Evolutionary conservation across 2,329 filamentous ascomycete species (phyloP).

Genomic region (Samsoniella hepiali): DNA sequence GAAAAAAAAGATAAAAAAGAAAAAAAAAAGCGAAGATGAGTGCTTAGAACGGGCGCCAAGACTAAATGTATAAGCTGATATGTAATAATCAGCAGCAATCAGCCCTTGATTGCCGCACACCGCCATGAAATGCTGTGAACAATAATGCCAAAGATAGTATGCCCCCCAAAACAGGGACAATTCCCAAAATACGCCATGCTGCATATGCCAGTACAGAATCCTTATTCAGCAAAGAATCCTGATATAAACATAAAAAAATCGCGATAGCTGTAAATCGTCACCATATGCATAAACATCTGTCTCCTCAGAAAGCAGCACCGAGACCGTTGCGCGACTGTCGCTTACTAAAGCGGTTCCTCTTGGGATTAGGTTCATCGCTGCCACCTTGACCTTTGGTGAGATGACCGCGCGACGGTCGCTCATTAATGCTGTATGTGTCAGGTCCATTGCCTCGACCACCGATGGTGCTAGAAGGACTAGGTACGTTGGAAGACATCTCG

Average conservation of each 20-base stretch:
- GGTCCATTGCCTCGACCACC: conserved; percentile 55
- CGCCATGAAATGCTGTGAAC: conserved; percentile 15
- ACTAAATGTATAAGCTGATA: conserved; percentile 14
- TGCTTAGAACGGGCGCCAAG: neutral
- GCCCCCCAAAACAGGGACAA: conserved; percentile 8
- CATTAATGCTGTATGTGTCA: conserved; percentile 47
- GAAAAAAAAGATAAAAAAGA: too few species aligned
- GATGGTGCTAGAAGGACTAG: conserved; percentile 73
- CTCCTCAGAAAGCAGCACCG: conserved; percentile 71
- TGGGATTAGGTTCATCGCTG: conserved; percentile 50
- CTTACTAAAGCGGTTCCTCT: conserved; percentile 77
- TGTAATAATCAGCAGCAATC: conserved; percentile 17
- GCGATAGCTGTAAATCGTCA: neutral
- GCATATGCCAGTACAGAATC: conserved; percentile 5
- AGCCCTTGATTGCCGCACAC: conserved; percentile 17
- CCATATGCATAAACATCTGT: neutral
- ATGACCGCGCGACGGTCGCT: conserved; percentile 54
- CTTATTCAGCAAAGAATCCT: neutral
- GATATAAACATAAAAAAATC: conserved; percentile 4
- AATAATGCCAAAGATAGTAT: neutral
- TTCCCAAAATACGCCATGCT: conserved; percentile 17
- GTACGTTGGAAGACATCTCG: conserved; percentile 67
- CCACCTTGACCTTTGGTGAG: conserved; percentile 58
- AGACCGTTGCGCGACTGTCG: conserved; percentile 93
- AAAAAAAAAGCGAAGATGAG: conserved; percentile 10